These are phyloP conservation scores for Fraxinus dipetala DNA, from an alignment of 305 asterid species.

Conservation along the genomic window DNA sequence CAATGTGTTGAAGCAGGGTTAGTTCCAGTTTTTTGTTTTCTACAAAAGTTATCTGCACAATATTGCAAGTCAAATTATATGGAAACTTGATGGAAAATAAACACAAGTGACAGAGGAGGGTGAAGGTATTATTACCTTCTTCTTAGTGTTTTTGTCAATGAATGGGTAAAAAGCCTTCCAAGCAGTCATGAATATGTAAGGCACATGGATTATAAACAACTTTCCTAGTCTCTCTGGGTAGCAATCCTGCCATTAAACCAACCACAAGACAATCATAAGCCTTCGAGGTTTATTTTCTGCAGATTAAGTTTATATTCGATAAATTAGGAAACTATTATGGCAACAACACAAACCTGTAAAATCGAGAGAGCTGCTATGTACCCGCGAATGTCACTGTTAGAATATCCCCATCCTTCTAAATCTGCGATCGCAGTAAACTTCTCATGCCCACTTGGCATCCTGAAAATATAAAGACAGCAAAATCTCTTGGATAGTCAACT, in stretches of 20 bases:
- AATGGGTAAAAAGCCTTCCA: slow-evolving; percentile 62
- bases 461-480: slow-evolving; percentile 17
- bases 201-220: slow-evolving; percentile 56
- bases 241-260: slow-evolving; percentile 48
- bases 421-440: slow-evolving; percentile 53
- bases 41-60: slow-evolving; percentile 54
- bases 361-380: slow-evolving; percentile 73
- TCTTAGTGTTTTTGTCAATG: slow-evolving; percentile 49
- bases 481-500: neutral
- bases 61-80: neutral
- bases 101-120: neutral
- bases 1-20: slow-evolving; percentile 53
- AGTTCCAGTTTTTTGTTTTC: slow-evolving; percentile 49
- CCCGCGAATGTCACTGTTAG: slow-evolving; percentile 71
- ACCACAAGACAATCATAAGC: neutral
- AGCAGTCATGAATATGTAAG: slow-evolving; percentile 72
- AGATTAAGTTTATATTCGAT: neutral
- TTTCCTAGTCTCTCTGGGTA: slow-evolving; percentile 83
- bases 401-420: slow-evolving; percentile 67
- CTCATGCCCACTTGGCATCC: slow-evolving; percentile 60
- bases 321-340: neutral
- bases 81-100: neutral
- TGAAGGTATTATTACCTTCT: slow-evolving; percentile 34
- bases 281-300: neutral
- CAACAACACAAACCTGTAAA: slow-evolving; percentile 49